These are phyloP conservation scores for Phytophthora brassicae DNA, from an alignment of 352 stramenopile genomes.

Conservation along the genomic window DNA sequence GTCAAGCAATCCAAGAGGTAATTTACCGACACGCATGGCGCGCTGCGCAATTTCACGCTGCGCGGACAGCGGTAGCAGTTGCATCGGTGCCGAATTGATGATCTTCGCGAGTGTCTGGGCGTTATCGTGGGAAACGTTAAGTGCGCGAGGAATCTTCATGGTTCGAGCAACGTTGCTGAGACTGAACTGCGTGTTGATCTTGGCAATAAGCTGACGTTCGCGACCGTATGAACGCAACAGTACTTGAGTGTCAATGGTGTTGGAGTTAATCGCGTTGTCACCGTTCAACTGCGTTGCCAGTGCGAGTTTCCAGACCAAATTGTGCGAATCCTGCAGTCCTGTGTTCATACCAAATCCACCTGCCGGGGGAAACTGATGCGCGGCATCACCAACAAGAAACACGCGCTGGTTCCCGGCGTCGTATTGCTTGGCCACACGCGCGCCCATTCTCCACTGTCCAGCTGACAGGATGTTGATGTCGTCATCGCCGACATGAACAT, in stretches of 20 bases:
- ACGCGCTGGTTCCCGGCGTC: conserved; percentile 51
- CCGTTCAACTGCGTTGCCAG: conserved; percentile 44
- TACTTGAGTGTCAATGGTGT: conserved; percentile 12
- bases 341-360: conserved; percentile 94
- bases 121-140: conserved; percentile 83
- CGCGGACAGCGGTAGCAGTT: conserved; percentile 49
- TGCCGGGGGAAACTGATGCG: conserved; percentile 91
- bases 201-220: conserved; percentile 75
- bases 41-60: conserved; percentile 69
- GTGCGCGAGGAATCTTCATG: conserved; percentile 78
- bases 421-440: conserved; percentile 89
- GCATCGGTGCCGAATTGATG: conserved; percentile 67
- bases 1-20: conserved; percentile 62
- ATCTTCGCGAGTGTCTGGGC: conserved; percentile 57
- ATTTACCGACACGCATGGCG: conserved; percentile 69
- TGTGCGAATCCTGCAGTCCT: conserved; percentile 91
- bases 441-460: conserved; percentile 93
- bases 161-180: conserved; percentile 85
- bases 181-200: conserved; percentile 81
- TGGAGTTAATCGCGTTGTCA: not conserved
- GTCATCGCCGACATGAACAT: conserved; percentile 17
- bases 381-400: conserved; percentile 91
- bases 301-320: conserved; percentile 92
- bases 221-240: conserved; percentile 80
- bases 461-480: conserved; percentile 85